Evolutionary conservation across 805 yeast species (phyloP), one percentile per base, ranked within the genome.

Genomic region (Schizosaccharomyces osmophilus): DNA sequence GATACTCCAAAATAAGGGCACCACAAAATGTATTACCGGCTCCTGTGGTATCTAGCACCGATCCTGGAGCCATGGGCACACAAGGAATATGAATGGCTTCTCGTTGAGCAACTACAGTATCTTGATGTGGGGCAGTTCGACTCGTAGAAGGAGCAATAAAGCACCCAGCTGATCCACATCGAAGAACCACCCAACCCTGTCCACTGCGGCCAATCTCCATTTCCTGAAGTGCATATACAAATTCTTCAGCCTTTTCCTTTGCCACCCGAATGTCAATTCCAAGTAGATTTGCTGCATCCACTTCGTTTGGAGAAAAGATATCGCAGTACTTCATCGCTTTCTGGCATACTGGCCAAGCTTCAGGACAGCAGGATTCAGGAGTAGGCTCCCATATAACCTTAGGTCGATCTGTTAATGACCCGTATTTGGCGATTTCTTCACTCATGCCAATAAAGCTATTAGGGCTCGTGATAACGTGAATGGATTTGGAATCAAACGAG

Each of bases 21-120:
- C 96, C 97, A 61, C 87, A 79, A 68, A 84, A 88, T 0, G 95
- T 78, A 68, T 89, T 94, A 0, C 97, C 97, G 19, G 95, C 95
- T 0, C 97, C 97, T 0, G 97, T 89, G 2, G 96, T 94, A 70
- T 89, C 97, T 1, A 85, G 74, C 0, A 88, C 88, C 59, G 70
- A 69, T 3, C 67, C 66, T 24, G 72, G 73, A 13, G 62, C 55
- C 36, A 59, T 67, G 68, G 88, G 95, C 69, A 84, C 90, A 0
- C 96, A 86, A 0, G 93, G 89, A 26, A 80, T 76, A 80, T 85
- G 79, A 11, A 67, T 63, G 32, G 31, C 19, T 0, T 70, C 69
- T 1, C 64, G 60, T 0, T 77, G 70, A 5, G 57, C 19, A 6
- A 45, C 24, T 11, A 45, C 51, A 8, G 9, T 13, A 29, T 22